phyloP scores from a whole-genome alignment of 495 filamentous ascomycete species.

The Annulohypoxylon maeteangense region DNA sequence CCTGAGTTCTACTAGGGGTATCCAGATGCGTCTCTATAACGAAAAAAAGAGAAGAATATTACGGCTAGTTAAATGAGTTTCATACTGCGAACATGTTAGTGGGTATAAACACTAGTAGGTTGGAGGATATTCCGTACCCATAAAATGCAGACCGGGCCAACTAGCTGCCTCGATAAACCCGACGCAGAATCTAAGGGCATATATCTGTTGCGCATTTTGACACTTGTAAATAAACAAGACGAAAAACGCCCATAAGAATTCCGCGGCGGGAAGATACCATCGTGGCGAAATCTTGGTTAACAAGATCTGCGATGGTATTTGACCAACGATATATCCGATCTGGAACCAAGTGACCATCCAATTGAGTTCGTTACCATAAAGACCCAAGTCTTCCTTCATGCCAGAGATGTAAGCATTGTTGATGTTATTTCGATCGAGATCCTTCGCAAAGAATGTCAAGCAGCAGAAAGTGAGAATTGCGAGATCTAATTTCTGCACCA shows the following conservation, averaged over 20 bases:
- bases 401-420: conserved; percentile 50
- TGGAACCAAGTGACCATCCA: conserved; percentile 24
- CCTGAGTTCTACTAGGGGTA: neutral
- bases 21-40: neutral
- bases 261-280: conserved; percentile 33
- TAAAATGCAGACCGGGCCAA: conserved; percentile 10
- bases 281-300: conserved; percentile 33
- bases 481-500: conserved; percentile 52
- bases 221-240: conserved; percentile 30
- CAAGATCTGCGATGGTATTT: conserved; percentile 30
- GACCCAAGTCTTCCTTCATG: conserved; percentile 48
- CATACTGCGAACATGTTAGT: conserved; percentile 4
- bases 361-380: conserved; percentile 48
- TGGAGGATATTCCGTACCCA: neutral
- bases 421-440: conserved; percentile 51
- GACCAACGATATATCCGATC: conserved; percentile 31
- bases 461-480: conserved; percentile 52
- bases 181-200: conserved; percentile 3
- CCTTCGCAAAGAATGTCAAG: conserved; percentile 52
- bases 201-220: conserved; percentile 9
- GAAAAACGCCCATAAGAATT: conserved; percentile 29
- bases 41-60: neutral
- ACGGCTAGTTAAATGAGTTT: neutral
- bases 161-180: conserved; percentile 12
- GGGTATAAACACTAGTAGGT: neutral